phyloP scores from a whole-genome alignment of 805 yeast genomes.

The Schwanniomyces polymorphus region DNA sequence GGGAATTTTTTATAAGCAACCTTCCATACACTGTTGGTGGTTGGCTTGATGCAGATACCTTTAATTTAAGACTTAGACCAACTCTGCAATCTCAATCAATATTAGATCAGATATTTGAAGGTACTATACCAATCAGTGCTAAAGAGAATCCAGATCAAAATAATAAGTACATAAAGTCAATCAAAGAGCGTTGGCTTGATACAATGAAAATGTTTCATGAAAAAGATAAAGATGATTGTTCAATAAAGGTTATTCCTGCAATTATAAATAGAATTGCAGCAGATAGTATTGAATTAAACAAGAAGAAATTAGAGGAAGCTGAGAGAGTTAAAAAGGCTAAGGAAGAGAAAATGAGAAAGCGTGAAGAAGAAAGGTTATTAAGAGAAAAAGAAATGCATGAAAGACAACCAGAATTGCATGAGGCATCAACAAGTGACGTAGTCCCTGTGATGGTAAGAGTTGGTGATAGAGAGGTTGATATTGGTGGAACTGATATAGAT shows the following conservation, averaged over 20 bases:
- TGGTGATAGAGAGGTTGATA: conserved; percentile 78
- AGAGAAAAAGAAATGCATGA: conserved; percentile 27
- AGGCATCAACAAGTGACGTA: conserved; percentile 11
- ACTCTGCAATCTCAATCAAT: conserved; percentile 22
- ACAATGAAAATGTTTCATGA: conserved; percentile 51
- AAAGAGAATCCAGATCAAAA: conserved; percentile 12
- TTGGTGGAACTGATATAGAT: conserved; percentile 87
- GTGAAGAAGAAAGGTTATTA: conserved; percentile 27
- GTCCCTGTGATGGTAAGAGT: conserved; percentile 69
- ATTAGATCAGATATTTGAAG: conserved; percentile 26
- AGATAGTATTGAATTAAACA: conserved; percentile 44
- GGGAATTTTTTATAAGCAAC: conserved; percentile 13
- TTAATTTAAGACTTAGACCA: conserved; percentile 17
- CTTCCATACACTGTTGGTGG: conserved; percentile 3
- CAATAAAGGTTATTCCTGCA: conserved; percentile 20
- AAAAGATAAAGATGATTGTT: conserved; percentile 26
- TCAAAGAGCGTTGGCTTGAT: conserved; percentile 71
- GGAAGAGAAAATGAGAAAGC: conserved; percentile 29
- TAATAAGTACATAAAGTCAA: conserved; percentile 41
- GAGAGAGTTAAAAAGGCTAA: conserved; percentile 22
- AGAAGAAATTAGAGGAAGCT: conserved; percentile 26
- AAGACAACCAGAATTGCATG: conserved; percentile 16
- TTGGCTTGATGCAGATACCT: conserved; percentile 11
- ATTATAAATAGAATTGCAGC: conserved; percentile 50
- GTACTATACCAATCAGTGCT: conserved; percentile 13